Conservation (phyloP, 345 rosid genomes). For the Rhodamnia rubescens region DNA sequence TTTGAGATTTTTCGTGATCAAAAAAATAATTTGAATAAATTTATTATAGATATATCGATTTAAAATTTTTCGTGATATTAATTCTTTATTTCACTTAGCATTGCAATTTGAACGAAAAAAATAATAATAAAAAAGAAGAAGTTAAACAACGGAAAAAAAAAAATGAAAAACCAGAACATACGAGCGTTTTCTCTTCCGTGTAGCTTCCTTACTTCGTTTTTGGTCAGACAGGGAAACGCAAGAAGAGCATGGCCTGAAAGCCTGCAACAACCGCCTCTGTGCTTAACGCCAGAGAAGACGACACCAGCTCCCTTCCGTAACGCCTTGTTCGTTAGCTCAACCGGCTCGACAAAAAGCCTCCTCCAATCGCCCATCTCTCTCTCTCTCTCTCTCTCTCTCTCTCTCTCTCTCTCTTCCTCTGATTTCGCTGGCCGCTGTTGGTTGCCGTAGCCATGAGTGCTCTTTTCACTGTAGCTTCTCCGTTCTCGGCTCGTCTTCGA, state of each 20-base stretch:
- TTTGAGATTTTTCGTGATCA: no score
- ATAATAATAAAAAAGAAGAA: no score
- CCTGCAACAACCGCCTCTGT: not conserved
- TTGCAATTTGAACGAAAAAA: no score
- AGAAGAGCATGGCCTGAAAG: not conserved
- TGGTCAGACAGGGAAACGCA: not conserved
- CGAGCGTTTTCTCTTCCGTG: not conserved
- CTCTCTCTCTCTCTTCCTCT: not conserved
- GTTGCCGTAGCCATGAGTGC: not conserved
- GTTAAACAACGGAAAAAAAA: no score
- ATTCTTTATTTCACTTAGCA: no score
- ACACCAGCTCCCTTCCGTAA: not conserved
- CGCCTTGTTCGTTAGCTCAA: not conserved
- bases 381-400: not conserved
- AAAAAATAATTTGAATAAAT: no score
- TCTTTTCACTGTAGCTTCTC: not conserved
- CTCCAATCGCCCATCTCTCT: not conserved
- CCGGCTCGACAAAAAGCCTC: not conserved
- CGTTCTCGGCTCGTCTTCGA: not conserved
- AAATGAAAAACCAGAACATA: not conserved
- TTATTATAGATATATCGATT: no score
- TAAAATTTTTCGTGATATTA: no score
- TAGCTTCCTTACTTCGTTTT: not conserved
- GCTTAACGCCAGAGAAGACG: not conserved
- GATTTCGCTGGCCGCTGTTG: not conserved